Conservation (phyloP, 2,329 filamentous ascomycete genomes). For the Colletotrichum salicis region DNA sequence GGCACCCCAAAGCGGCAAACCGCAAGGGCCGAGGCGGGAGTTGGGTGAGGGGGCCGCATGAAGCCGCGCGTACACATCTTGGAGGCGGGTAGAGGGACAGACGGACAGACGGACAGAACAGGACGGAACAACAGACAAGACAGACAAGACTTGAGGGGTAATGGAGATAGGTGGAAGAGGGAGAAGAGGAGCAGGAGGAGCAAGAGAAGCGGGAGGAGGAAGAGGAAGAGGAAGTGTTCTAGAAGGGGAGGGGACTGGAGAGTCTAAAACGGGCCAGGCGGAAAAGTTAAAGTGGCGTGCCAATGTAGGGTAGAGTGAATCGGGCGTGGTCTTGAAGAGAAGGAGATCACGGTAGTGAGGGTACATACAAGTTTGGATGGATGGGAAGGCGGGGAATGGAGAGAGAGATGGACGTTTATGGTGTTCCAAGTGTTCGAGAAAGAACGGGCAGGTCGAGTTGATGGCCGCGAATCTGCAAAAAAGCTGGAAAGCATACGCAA, state of each 20-base stretch:
- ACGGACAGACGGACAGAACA: background rate
- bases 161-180: background rate
- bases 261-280: slow-evolving; percentile 9
- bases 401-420: background rate
- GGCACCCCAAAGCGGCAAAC: slow-evolving; percentile 15
- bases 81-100: background rate
- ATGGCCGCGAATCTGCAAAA: slow-evolving; percentile 34
- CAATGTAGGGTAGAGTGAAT: background rate
- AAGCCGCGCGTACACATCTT: slow-evolving; percentile 12
- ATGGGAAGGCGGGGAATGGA: background rate
- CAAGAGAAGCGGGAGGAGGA: background rate
- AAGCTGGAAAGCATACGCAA: slow-evolving; percentile 35
- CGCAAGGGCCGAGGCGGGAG: slow-evolving; percentile 17
- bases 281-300: background rate
- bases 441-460: slow-evolving; percentile 26
- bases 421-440: slow-evolving; percentile 20
- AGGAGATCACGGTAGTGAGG: background rate
- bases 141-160: background rate
- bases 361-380: slow-evolving; percentile 11
- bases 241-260: background rate
- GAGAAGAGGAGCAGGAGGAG: background rate
- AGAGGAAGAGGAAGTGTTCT: background rate
- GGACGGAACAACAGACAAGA: background rate
- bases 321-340: background rate
- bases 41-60: slow-evolving; percentile 1